Base-by-base conservation (phyloP, 2,329 filamentous ascomycete genomes). In the Exophiala bonariae region DNA sequence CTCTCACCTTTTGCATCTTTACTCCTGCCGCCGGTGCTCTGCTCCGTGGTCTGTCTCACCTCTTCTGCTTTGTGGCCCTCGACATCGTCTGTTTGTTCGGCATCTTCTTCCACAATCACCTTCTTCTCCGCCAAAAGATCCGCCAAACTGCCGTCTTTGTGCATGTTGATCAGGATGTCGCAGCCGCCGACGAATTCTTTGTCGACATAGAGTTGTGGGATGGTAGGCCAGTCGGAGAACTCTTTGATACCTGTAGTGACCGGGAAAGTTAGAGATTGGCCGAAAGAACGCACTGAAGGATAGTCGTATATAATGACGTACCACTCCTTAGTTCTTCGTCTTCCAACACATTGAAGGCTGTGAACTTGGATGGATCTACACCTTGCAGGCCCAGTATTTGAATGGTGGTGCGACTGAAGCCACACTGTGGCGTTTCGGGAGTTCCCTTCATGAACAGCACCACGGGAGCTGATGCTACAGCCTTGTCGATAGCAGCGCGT, bases 371-470 rank as follows among this genome's bases (percentile, higher is more conserved):
- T 13, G 93, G 93, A 72, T 97, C 88, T 53, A 99, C 90, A 56
- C 93, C 93, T 73, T 99, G 92, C 62, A 96, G 72, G 48, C 92
- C 89, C 55, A 99, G 78, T 62, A 99, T 91, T 77, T 97, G 91
- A 66, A 99, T 95, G 66, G 82, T 89, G 44, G 92, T 92, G 61
- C 91, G 83, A 49, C 92, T 97, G 78, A 96, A 99, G 36, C 93
- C 93, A 72, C 93, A 99, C 70, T 96, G 91, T 16, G 93, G 93
- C 52, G 83, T 89, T 73, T 96, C 91, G 49, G 93, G 93, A 1
- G 93, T 97, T 50, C 93, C 93, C 77, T 99, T 99, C 93, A 99
- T 99, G 78, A 99, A 99, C 47, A 99, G 79, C 1, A 99, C 93
- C 0, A 99, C 92, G 2, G 92, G 92, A 0, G 91, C 87, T 1